Evolutionary conservation across 495 filamentous ascomycete genomes (phyloP).

Genomic region (Penicillium fimorum): DNA sequence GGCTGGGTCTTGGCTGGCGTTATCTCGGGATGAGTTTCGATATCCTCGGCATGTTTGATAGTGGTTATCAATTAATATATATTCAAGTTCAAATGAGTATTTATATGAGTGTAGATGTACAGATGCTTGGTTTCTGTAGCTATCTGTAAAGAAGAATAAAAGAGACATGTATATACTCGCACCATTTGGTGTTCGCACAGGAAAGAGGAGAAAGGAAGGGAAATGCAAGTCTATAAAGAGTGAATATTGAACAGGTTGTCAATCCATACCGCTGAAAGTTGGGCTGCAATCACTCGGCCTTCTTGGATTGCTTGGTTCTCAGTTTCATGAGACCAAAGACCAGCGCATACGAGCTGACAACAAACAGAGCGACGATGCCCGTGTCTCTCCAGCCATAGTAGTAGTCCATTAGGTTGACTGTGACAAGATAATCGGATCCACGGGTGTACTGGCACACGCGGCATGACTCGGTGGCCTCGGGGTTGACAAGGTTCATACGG

Average conservation of each 20-base stretch:
- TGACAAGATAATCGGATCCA: conserved; percentile 38
- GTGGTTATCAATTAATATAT: background rate
- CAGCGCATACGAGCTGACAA: conserved; percentile 40
- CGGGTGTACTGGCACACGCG: conserved; percentile 52
- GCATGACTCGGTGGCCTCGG: conserved; percentile 51
- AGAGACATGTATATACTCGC: background rate
- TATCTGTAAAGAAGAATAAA: background rate
- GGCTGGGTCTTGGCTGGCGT: background rate
- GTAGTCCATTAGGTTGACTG: conserved; percentile 38
- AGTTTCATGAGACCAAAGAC: conserved; percentile 49
- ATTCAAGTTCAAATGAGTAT: background rate
- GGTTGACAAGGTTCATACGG: conserved; percentile 49
- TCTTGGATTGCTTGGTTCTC: conserved; percentile 38
- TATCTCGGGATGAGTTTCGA: background rate
- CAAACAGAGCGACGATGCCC: conserved; percentile 45
- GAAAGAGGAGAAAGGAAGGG: background rate
- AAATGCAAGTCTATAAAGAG: background rate
- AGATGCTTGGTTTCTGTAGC: background rate
- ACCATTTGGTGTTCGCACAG: background rate
- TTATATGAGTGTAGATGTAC: background rate
- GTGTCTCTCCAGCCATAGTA: conserved; percentile 43
- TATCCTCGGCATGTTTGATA: background rate
- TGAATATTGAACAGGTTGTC: background rate
- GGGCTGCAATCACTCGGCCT: conserved; percentile 21
- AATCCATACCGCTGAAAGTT: background rate